Evolutionary conservation across 108 stramenopile species (phyloP), one percentile per base, ranked within the genome.

Genomic region (Chaetoceros muelleri): DNA sequence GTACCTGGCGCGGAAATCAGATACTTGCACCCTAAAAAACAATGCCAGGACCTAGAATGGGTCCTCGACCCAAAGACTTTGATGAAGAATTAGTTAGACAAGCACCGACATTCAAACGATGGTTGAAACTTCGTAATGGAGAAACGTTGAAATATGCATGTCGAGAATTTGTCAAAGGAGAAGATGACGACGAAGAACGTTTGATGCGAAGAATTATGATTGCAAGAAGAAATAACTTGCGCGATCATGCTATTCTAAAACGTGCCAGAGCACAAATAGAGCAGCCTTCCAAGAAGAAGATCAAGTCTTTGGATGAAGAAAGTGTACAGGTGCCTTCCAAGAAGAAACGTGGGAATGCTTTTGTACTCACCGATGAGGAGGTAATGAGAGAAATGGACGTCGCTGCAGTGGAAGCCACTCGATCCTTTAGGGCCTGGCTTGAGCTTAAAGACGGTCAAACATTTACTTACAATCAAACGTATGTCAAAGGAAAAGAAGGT

Each of bases 171-270:
- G 46, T 74, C 67, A 88, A 88, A 62, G 90, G 82, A n/a, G 54
- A 71, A 3, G 78, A 46, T 16, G 83, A 88, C 28, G 90, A 93
- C 50, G 90, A 93, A 60, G 90, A 93, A 66, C 78, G 90, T 20
- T 64, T 93, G 51, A 86, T 93, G 87, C 75, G 90, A 31, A 82
- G 90, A 26, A 86, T 93, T 50, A 93, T 93, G 90, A 93, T 93
- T 73, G 90, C 90, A 2, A 64, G 86, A 31, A 72, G 90, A 29
- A 88, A 88, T 67, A 93, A 93, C 58, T 47, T 93, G 19, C 65
- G 75, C 27, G 90, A 88, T 68, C 90, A 93, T 54, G 76, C 64
- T 2, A 49, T 65, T 17, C 61, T 93, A 57, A 88, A 86, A 64
- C 49, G 61, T 47, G 87, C 83, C 23, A 58, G 85, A 44, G 55